These are phyloP conservation scores for Cyberlindnera americana DNA, from an alignment of 805 yeast genomes.

Conservation along the genomic window DNA sequence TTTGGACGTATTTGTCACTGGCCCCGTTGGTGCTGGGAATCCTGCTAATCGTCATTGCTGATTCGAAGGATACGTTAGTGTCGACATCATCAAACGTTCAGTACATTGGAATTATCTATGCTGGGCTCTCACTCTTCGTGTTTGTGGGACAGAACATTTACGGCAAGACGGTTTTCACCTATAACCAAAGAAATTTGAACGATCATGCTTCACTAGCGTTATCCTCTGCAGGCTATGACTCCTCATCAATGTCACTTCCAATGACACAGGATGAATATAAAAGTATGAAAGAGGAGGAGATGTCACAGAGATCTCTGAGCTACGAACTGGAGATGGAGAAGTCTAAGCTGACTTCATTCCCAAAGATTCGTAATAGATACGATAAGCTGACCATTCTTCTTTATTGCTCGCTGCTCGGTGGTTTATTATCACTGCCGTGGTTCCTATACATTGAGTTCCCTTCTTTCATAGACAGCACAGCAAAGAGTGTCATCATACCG, in stretches of 20 bases:
- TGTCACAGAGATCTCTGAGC: conserved; percentile 6
- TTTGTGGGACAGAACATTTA: conserved; percentile 86
- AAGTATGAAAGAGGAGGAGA: conserved; percentile 14
- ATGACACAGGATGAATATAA: conserved; percentile 3
- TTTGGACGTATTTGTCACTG: conserved; percentile 48
- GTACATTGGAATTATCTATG: conserved; percentile 62
- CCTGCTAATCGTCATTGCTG: conserved; percentile 33
- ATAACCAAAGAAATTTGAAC: conserved; percentile 26
- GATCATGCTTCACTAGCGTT: conserved; percentile 27
- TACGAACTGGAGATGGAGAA: conserved; percentile 19
- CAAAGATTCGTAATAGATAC: conserved; percentile 42
- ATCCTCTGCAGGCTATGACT: conserved; percentile 1
- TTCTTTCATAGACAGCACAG: conserved; percentile 18
- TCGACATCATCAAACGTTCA: conserved; percentile 41
- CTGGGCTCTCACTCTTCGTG: conserved; percentile 63
- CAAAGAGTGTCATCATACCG: conserved; percentile 33
- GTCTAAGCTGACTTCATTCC: conserved; percentile 8
- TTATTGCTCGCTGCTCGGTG: conserved; percentile 75
- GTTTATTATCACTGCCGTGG: conserved; percentile 66
- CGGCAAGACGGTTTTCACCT: conserved; percentile 75
- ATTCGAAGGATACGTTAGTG: conserved; percentile 32
- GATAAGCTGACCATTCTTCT: conserved; percentile 80
- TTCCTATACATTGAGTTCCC: conserved; percentile 64
- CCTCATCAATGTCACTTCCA: conserved; percentile 4
- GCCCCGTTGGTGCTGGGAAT: conserved; percentile 53